Evolutionary conservation across 331 rosid species (phyloP).

Genomic region (Cydonia oblonga): DNA sequence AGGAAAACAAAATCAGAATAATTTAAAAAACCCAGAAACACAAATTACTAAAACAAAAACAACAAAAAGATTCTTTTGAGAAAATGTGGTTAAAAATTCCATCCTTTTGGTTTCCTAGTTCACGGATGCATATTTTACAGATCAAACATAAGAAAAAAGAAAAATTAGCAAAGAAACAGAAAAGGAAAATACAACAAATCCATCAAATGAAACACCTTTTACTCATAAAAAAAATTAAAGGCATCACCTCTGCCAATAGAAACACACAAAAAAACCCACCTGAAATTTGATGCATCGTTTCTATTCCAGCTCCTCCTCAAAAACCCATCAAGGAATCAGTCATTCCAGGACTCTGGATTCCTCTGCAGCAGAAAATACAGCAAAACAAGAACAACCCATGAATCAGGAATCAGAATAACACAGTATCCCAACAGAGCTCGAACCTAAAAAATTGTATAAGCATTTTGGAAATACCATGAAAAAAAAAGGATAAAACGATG

Average conservation of each 20-base stretch:
- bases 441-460: conserved; percentile 11
- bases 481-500: conserved; percentile 20
- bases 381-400: conserved; percentile 7
- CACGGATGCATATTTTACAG: neutral
- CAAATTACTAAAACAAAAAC: neutral
- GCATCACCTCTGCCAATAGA: neutral
- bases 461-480: conserved; percentile 4
- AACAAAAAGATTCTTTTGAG: neutral
- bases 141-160: neutral
- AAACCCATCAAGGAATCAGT: conserved; percentile 15
- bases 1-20: neutral
- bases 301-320: conserved; percentile 1
- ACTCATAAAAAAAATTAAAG: neutral
- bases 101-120: neutral
- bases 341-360: conserved; percentile 13
- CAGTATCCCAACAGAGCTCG: conserved; percentile 17
- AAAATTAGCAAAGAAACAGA: neutral
- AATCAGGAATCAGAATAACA: conserved; percentile 19
- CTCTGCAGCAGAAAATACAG: conserved; percentile 6
- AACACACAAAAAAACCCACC: neutral
- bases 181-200: neutral
- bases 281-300: neutral
- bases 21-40: neutral
- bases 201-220: conserved; percentile 4
- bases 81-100: conserved; percentile 1